Evolutionary conservation across 2,329 filamentous ascomycete genomes (phyloP).

Genomic region (Botrytis pseudocinerea): DNA sequence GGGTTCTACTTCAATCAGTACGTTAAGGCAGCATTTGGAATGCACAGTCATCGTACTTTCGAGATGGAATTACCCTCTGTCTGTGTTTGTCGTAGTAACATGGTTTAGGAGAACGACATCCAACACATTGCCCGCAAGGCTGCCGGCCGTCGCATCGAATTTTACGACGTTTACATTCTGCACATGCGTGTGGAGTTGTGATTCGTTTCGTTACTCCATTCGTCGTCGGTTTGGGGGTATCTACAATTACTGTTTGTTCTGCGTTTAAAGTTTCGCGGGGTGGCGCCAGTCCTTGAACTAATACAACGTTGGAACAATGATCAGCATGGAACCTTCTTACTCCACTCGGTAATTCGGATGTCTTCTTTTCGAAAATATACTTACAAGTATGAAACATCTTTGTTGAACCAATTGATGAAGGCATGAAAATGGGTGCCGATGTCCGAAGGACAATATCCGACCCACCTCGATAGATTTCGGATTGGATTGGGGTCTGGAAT

Average conservation of each 20-base stretch:
- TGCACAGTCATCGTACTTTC: conserved; percentile 57
- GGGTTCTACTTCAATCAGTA: conserved; percentile 47
- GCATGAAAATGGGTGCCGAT: conserved; percentile 31
- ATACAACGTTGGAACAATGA: conserved; percentile 18
- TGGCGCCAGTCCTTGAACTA: conserved; percentile 41
- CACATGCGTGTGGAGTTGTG: conserved; percentile 65
- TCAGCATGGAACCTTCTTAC: conserved; percentile 10
- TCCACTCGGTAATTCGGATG: conserved; percentile 17
- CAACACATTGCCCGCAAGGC: conserved; percentile 79
- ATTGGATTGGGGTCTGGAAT: conserved; percentile 11
- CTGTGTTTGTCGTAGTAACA: conserved; percentile 82
- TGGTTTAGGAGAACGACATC: conserved; percentile 75
- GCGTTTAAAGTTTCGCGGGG: conserved; percentile 30
- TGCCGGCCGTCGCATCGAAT: conserved; percentile 82
- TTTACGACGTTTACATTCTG: conserved; percentile 77
- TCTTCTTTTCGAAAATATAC: conserved; percentile 21
- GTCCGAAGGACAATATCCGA: conserved; percentile 17
- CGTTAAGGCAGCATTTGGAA: conserved; percentile 24
- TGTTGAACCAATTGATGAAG: conserved; percentile 36
- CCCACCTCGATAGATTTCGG: conserved; percentile 3
- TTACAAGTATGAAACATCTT: conserved; percentile 42
- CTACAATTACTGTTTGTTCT: conserved; percentile 32
- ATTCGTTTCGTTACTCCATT: conserved; percentile 51
- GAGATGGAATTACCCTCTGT: conserved; percentile 73
- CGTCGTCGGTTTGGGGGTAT: conserved; percentile 38